Evolutionary conservation across 139 green algal genomes (phyloP).

Genomic region (Volvox africanus): DNA sequence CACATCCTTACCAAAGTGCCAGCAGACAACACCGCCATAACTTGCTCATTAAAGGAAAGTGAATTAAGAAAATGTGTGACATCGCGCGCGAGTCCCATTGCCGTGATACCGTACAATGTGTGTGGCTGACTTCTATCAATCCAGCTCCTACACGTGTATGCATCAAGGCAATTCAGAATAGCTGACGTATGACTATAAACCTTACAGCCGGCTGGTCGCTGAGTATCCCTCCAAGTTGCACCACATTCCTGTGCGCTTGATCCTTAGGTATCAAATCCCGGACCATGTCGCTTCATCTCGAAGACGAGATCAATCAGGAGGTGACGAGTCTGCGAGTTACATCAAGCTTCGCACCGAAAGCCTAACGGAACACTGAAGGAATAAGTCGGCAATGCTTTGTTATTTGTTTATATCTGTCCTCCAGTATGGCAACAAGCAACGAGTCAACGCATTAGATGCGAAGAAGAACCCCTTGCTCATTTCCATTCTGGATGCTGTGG

Average conservation of each 20-base stretch:
- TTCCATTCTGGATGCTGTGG: conserved; percentile 66
- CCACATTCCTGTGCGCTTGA: neutral
- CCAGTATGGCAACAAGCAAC: conserved; percentile 34
- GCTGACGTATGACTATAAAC: too few species aligned
- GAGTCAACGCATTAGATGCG: conserved; percentile 36
- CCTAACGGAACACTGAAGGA: too few species aligned
- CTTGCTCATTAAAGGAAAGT: neutral
- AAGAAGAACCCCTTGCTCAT: conserved; percentile 69
- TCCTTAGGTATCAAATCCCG: neutral
- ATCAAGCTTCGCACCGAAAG: neutral
- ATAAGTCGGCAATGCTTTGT: neutral
- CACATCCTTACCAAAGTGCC: neutral
- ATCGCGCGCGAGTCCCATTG: neutral
- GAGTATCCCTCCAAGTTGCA: neutral
- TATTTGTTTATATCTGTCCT: neutral
- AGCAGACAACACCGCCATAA: neutral
- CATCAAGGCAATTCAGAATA: too few species aligned
- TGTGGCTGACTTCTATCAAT: neutral
- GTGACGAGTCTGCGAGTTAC: neutral
- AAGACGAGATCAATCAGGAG: conserved; percentile 44
- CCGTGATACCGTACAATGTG: neutral
- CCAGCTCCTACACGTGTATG: neutral
- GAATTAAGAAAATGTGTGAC: neutral
- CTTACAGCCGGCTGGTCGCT: too few species aligned
- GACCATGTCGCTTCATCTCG: conserved; percentile 42